Evolutionary conservation across 257 asterid genomes (phyloP), one percentile per base, ranked within the genome.

Genomic region (Plantago major): DNA sequence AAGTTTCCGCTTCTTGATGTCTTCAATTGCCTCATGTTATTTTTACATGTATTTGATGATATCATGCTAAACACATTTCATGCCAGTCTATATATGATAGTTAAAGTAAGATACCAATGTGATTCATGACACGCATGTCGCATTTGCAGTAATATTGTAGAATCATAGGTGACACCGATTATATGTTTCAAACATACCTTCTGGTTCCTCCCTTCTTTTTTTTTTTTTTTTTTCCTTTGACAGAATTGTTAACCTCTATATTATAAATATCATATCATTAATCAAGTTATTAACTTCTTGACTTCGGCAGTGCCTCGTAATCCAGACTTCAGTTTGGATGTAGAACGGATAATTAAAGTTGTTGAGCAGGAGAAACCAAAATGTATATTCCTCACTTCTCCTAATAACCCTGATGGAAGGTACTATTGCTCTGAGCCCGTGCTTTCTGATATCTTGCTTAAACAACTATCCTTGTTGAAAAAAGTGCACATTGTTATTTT

Each of bases 401-500:
- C 99, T 45, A 89, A 93, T 78, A 93, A 93, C 75, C 99, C 99
- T 55, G 99, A 93, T 83, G 97, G 99, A 74, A 93, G 99, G 99
- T 89, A 70, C 48, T 53, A 63, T 48, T 71, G 18, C 37, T 38
- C 60, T 67, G 56, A 48, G 45, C 65, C 33, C 22, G 55, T 49
- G 58, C 63, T 18, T 62, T 55, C 15, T 33, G 8, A 11, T 12
- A 10, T 15, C 14, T 59, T 54, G 28, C 50, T 64, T 33, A 10
- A 17, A 16, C 40, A 30, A 19, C 42, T 54, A 16, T 18, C 55
- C 43, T 53, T 63, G 61, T 10, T 49, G 13, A 44, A 48, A n/a
- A 46, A 26, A 46, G 38, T n/a, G 16, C 43, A 18, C 22, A 6
- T 43, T 33, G 26, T 53, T 58, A 22, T 22, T 2, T 22, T 49